Evolutionary conservation across 148 eudicot species (phyloP).

Genomic region (Linanthus parryae): DNA sequence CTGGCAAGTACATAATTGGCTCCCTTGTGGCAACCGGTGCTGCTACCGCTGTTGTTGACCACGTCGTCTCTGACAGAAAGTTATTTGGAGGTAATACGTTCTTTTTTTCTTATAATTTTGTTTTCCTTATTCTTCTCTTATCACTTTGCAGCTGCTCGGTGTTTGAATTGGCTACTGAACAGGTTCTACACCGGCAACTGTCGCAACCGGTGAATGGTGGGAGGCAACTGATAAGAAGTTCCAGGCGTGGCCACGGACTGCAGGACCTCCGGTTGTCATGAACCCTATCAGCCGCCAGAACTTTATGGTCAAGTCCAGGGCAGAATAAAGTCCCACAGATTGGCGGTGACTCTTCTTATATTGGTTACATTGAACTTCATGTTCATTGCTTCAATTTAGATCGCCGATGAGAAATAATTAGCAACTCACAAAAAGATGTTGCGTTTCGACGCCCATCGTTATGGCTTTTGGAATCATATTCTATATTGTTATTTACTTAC

Average conservation of each 20-base stretch:
- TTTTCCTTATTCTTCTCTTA: background rate
- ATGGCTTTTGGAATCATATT: no score
- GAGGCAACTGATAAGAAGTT: conserved; percentile 45
- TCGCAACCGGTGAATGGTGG: conserved; percentile 39
- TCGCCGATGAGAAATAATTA: no score
- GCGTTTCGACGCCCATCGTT: no score
- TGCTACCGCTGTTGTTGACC: conserved; percentile 14
- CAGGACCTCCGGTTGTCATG: conserved; percentile 56
- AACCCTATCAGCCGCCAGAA: conserved; percentile 59
- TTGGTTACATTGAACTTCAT: no score
- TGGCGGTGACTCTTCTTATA: no score
- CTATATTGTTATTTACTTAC: no score
- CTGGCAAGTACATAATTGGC: conserved; percentile 6
- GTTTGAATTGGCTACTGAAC: conserved; percentile 1
- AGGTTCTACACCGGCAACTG: conserved; percentile 44
- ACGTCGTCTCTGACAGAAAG: conserved; percentile 24
- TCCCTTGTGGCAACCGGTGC: conserved; percentile 12
- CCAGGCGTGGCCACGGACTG: conserved; percentile 57
- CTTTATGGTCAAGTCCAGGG: conserved; percentile 33
- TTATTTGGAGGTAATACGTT: conserved; percentile 29
- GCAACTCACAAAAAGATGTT: no score
- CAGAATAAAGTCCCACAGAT: conserved; percentile 12
- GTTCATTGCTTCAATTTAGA: no score
- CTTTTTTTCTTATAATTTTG: background rate
- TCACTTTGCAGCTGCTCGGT: no score